Conservation (phyloP, 306 rosid species). For the Vicia villosa region DNA sequence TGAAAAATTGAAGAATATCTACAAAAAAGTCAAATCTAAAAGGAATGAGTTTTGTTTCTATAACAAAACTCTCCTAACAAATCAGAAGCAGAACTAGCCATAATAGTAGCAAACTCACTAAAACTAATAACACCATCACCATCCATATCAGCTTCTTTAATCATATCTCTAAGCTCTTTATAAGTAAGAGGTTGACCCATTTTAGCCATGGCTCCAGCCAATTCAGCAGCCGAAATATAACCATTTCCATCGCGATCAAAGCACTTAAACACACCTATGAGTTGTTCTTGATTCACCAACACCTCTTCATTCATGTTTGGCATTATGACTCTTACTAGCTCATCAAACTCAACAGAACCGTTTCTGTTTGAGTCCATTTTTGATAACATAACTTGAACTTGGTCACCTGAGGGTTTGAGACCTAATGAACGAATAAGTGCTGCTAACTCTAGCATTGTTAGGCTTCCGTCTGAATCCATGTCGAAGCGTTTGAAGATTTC, state of each 20-base stretch:
- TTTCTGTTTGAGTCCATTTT: slow-evolving; percentile 76
- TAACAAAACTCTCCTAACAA: slow-evolving; percentile 47
- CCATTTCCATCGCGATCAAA: slow-evolving; percentile 88
- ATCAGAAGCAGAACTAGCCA: slow-evolving; percentile 73
- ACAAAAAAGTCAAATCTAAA: background rate
- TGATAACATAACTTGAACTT: slow-evolving; percentile 55
- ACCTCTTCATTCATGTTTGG: slow-evolving; percentile 61
- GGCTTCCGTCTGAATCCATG: slow-evolving; percentile 86
- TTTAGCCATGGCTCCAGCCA: slow-evolving; percentile 84
- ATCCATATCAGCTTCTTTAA: slow-evolving; percentile 71
- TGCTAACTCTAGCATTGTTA: slow-evolving; percentile 78
- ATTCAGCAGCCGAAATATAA: slow-evolving; percentile 67
- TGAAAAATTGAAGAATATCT: background rate
- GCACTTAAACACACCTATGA: slow-evolving; percentile 61
- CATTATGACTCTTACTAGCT: slow-evolving; percentile 57
- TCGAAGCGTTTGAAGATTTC: slow-evolving; percentile 71
- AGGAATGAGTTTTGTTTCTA: background rate
- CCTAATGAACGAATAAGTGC: slow-evolving; percentile 82
- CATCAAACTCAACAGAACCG: slow-evolving; percentile 82
- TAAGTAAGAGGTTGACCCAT: slow-evolving; percentile 84
- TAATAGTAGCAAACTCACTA: slow-evolving; percentile 64
- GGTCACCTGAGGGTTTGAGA: slow-evolving; percentile 71
- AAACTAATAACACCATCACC: slow-evolving; percentile 90
- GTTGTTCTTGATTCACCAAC: slow-evolving; percentile 59
- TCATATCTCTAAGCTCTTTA: slow-evolving; percentile 79